Evolutionary conservation across 257 asterid genomes (phyloP).

Genomic region (Jasminum sambac): DNA sequence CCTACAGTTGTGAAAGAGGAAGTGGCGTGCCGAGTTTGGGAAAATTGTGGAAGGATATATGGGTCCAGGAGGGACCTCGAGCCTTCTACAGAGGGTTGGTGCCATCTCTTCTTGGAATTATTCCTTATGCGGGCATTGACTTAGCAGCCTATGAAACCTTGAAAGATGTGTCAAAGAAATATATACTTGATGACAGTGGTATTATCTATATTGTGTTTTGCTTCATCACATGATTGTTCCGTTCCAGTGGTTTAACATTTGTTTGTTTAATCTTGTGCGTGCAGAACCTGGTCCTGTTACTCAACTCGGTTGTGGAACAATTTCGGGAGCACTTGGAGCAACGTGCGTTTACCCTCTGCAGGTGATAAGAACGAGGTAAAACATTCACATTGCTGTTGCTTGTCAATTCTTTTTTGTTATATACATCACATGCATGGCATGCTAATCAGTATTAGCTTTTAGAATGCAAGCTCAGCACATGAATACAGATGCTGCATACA

Average conservation of each 20-base stretch:
- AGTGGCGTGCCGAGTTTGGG: slow-evolving; percentile 65
- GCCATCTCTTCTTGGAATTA: slow-evolving; percentile 93
- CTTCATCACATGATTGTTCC: slow-evolving; percentile 13
- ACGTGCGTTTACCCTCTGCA: slow-evolving; percentile 94
- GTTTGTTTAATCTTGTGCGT: too few species aligned
- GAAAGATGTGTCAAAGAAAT: slow-evolving; percentile 79
- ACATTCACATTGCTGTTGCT: not conserved
- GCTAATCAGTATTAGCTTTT: slow-evolving; percentile 29
- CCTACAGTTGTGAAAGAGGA: slow-evolving; percentile 67
- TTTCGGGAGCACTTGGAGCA: slow-evolving; percentile 96
- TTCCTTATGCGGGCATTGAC: slow-evolving; percentile 96
- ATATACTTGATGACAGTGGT: slow-evolving; percentile 81
- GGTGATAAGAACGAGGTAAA: slow-evolving; percentile 94
- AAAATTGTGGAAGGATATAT: slow-evolving; percentile 74
- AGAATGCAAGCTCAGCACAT: slow-evolving; percentile 94
- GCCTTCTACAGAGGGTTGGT: slow-evolving; percentile 88
- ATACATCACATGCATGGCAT: not conserved
- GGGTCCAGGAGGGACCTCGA: slow-evolving; percentile 90
- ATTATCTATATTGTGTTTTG: slow-evolving; percentile 28
- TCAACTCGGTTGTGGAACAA: slow-evolving; percentile 90
- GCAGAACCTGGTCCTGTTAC: slow-evolving; percentile 96
- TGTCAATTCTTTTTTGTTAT: not conserved
- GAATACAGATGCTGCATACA: slow-evolving; percentile 35
- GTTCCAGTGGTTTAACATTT: too few species aligned
- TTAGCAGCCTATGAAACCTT: slow-evolving; percentile 85